Conservation (phyloP, 179 eudicot species). For the Vitellaria paradoxa region DNA sequence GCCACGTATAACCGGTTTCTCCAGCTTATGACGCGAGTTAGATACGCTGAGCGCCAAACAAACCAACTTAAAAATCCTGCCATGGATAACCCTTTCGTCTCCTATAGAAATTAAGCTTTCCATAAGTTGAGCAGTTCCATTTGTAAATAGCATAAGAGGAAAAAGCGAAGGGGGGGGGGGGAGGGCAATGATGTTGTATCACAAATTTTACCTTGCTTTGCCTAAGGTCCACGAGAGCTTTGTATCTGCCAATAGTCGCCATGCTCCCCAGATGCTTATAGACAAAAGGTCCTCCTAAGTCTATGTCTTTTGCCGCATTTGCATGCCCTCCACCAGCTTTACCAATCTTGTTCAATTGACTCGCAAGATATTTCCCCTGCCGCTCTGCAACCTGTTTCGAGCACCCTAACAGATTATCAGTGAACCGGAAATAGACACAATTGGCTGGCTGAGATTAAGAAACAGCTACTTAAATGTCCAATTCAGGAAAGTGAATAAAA, state of each 20-base stretch:
- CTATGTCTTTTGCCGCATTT: constrained; percentile 45
- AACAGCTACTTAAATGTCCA: background rate
- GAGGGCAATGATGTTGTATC: too few relatives aligned
- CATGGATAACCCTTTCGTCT: constrained; percentile 73
- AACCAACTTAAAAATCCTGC: constrained; percentile 90
- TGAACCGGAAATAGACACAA: background rate
- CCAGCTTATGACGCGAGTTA: constrained; percentile 95
- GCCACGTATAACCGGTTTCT: constrained; percentile 94
- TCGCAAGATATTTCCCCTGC: constrained; percentile 86
- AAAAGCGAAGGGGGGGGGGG: too few relatives aligned
- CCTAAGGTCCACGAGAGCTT: constrained; percentile 95
- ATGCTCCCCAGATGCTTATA: constrained; percentile 93
- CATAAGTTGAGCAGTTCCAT: background rate
- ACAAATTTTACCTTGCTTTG: constrained; percentile 75
- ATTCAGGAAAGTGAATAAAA: background rate
- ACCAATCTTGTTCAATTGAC: constrained; percentile 60
- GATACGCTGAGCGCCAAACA: constrained; percentile 97
- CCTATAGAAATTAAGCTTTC: constrained; percentile 33
- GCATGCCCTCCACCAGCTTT: constrained; percentile 87
- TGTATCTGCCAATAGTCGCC: constrained; percentile 96
- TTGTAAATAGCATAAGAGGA: background rate
- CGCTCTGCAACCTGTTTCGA: constrained; percentile 88
- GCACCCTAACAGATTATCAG: constrained; percentile 7
- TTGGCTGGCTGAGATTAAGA: background rate
- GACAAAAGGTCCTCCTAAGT: constrained; percentile 68